Base-by-base conservation (phyloP, 1,139 yeast species). In the Yamadazyma atlantica region DNA sequence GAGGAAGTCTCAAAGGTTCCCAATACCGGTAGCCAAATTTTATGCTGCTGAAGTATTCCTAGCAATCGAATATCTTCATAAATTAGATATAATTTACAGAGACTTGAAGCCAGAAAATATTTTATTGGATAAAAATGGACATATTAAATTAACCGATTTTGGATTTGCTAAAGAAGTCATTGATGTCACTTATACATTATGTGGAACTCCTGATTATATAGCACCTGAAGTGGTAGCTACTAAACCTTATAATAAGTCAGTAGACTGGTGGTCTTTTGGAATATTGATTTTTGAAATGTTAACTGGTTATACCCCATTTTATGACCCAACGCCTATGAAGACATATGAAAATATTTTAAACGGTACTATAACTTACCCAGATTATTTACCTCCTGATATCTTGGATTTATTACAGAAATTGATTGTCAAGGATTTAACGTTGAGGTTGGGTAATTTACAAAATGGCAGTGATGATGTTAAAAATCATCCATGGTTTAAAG, bases 251-350 rank as follows among this genome's bases (percentile, higher is more conserved):
- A 78, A 78, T 53, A 76, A 77, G 49, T 75, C 81, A 2, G 82
- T 78, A 11, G 83, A 78, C 55, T 78, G 82, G 82, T 78, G 83
- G 83, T 74, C 80, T 3, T 67, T 78, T 49, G 83, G 83, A 13
- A 77, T 78, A 10, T 62, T 78, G 40, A 77, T 78, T 33, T 78
- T 69, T 51, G 83, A 78, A 56, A 78, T 78, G 83, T 63, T 78
- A 50, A 76, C 81, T 10, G 83, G 83, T 13, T 75, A 75, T 48
- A 78, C 83, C 1, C 83, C 83, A 29, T 78, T 78, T 51, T 78
- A 77, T 52, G 82, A 78, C 50, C 66, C 78, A 16, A 74, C 81
- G 1, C 82, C 82, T 11, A 75, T 78, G 78, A 77, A 77, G 52
- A 78, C 82, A 17, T 78, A 78, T 54, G 82, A 78, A 50, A 78